phyloP scores from a whole-genome alignment of 306 rosid species.

The Citrullus colocynthis region DNA sequence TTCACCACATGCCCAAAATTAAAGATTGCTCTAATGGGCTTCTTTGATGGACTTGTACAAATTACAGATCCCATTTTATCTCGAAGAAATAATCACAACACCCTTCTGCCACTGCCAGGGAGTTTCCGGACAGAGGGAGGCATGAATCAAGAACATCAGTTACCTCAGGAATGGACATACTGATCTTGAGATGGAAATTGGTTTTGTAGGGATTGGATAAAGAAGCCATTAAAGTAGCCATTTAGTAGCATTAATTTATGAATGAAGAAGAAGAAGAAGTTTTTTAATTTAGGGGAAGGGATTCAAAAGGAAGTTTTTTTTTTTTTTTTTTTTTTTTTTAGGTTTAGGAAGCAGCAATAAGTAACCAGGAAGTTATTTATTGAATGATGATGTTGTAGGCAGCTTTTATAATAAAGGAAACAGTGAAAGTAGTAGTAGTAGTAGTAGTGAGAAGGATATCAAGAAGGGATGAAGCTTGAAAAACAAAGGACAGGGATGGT shows the following conservation, averaged over 20 bases:
- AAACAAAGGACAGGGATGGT: not conserved
- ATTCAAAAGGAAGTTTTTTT: too few relatives aligned
- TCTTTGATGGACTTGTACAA: not conserved
- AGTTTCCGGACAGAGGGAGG: slow-evolving; percentile 27
- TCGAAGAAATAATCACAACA: slow-evolving; percentile 19
- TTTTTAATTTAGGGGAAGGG: too few relatives aligned
- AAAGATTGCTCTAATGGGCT: not conserved
- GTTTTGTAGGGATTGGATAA: not conserved
- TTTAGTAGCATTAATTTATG: not conserved
- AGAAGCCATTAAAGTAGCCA: not conserved
- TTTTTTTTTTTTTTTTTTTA: not conserved
- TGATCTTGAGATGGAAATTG: slow-evolving; percentile 10
- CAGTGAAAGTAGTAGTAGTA: not conserved
- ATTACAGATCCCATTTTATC: slow-evolving; percentile 35
- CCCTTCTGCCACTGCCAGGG: slow-evolving; percentile 31
- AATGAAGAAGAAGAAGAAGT: not conserved
- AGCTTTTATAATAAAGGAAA: not conserved
- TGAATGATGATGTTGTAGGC: not conserved
- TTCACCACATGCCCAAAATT: not conserved
- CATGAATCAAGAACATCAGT: slow-evolving; percentile 33
- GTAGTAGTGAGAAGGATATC: not conserved
- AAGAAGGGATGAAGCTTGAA: not conserved
- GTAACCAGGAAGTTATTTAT: not conserved
- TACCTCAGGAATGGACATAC: slow-evolving; percentile 87
- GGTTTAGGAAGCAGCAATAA: not conserved